A percentile compares a stretch with the other conserved stretches of the same genome.
Conservation (phyloP, 1,139 yeast genomes). For the Suzukiozyma palmioleophila region DNA sequence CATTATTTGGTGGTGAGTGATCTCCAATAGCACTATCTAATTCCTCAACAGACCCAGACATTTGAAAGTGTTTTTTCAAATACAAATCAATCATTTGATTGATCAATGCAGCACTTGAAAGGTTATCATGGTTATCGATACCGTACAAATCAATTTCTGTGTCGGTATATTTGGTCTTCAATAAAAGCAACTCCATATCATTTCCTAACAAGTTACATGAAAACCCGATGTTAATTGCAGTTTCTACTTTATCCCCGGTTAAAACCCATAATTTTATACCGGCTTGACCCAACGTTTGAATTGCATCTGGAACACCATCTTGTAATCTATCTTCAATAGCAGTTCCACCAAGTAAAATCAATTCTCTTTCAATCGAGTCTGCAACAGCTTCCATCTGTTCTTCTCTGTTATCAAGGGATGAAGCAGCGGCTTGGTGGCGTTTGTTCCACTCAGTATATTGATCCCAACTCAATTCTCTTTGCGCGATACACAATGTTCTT, state of each 20-base stretch:
- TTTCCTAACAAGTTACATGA: conserved; percentile 47
- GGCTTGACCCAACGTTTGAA: conserved; percentile 40
- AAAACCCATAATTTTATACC: conserved; percentile 51
- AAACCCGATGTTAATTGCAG: conserved; percentile 49
- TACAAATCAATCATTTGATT: conserved; percentile 56
- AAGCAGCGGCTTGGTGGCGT: conserved; percentile 38
- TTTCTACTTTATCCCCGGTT: conserved; percentile 50
- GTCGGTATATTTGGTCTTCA: conserved; percentile 27
- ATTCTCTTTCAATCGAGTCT: conserved; percentile 43
- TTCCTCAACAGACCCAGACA: conserved; percentile 59
- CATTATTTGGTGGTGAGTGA: conserved; percentile 74
- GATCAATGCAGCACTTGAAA: conserved; percentile 32
- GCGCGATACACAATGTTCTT: conserved; percentile 46
- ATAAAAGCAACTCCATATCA: conserved; percentile 43
- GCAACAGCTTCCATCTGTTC: conserved; percentile 44
- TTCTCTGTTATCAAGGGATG: conserved; percentile 41
- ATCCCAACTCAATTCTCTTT: conserved; percentile 38
- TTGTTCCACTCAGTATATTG: conserved; percentile 42
- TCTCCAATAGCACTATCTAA: conserved; percentile 59
- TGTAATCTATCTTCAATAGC: conserved; percentile 50
- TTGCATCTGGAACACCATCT: conserved; percentile 50
- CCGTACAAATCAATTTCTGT: conserved; percentile 32
- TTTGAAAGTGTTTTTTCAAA: conserved; percentile 55
- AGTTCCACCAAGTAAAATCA: conserved; percentile 45
- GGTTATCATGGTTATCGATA: conserved; percentile 26